Evolutionary conservation across 192 early-diverging fungal genomes (phyloP).

Genomic region (Spizellomyces punctatus): DNA sequence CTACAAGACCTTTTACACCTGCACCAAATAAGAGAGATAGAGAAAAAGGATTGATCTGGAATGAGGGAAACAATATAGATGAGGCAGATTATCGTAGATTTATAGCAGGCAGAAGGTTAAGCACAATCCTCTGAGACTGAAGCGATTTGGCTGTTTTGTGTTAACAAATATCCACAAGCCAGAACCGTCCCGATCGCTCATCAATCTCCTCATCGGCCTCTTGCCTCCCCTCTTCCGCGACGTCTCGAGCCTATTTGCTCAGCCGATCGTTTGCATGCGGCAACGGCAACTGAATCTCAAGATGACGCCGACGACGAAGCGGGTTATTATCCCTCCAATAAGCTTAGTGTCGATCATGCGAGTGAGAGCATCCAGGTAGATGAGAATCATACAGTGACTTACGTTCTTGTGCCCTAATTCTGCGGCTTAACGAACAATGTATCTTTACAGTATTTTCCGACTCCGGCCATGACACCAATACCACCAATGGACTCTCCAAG

Average conservation of each 20-base stretch:
- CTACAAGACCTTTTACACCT: slow-evolving; percentile 51
- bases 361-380: no score
- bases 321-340: no score
- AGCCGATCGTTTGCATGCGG: no score
- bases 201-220: neutral
- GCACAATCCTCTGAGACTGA: neutral
- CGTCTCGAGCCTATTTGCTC: no score
- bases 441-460: neutral
- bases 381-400: neutral
- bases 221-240: slow-evolving; percentile 14
- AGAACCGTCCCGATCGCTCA: neutral
- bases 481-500: no score
- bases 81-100: no score
- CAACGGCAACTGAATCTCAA: no score
- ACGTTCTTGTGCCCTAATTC: neutral
- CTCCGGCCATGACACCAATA: no score
- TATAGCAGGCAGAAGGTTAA: neutral
- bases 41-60: neutral
- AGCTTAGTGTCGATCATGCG: no score
- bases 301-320: no score
- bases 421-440: neutral
- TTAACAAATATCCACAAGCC: slow-evolving; percentile 4
- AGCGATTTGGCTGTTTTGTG: neutral
- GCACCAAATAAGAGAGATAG: slow-evolving; percentile 4
- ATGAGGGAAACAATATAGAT: neutral